phyloP scores from a whole-genome alignment of 805 yeast species.

The Yamadazyma kitorensis region DNA sequence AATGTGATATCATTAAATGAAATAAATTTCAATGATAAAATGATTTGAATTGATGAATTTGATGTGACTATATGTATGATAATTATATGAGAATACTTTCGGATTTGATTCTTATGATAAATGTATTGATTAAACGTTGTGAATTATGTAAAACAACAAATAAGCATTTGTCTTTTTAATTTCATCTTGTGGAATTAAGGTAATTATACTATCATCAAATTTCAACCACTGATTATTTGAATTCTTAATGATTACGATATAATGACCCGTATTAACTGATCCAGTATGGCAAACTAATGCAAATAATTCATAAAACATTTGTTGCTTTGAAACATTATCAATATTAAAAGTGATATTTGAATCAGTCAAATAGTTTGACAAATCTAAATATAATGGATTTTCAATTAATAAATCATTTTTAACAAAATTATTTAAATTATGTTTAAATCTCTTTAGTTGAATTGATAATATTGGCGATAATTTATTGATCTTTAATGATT shows the following conservation, averaged over 20 bases:
- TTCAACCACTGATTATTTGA: constrained; percentile 81
- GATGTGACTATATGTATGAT: too few relatives aligned
- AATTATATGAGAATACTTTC: too few relatives aligned
- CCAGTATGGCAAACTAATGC: constrained; percentile 91
- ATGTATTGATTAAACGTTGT: constrained; percentile 37
- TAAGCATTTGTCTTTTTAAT: constrained; percentile 78
- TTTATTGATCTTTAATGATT: constrained; percentile 64
- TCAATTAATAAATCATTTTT: constrained; percentile 75
- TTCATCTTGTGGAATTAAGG: constrained; percentile 58
- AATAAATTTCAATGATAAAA: too few relatives aligned
- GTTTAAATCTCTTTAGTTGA: constrained; percentile 81
- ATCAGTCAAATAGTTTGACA: constrained; percentile 56
- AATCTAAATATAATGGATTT: constrained; percentile 70
- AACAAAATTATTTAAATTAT: constrained; percentile 42
- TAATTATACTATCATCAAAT: constrained; percentile 85
- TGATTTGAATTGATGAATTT: too few relatives aligned
- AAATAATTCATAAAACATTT: constrained; percentile 70
- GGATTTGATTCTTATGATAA: too few relatives aligned
- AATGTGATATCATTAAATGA: too few relatives aligned
- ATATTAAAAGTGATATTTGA: too few relatives aligned
- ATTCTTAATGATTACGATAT: constrained; percentile 72
- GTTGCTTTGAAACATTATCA: constrained; percentile 14
- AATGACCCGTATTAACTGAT: constrained; percentile 94
- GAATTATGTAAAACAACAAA: constrained; percentile 65
- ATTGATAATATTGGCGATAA: constrained; percentile 78